These are phyloP conservation scores for Colletotrichum sp. DNA, from an alignment of 2,329 filamentous ascomycete species.

Conservation along the genomic window DNA sequence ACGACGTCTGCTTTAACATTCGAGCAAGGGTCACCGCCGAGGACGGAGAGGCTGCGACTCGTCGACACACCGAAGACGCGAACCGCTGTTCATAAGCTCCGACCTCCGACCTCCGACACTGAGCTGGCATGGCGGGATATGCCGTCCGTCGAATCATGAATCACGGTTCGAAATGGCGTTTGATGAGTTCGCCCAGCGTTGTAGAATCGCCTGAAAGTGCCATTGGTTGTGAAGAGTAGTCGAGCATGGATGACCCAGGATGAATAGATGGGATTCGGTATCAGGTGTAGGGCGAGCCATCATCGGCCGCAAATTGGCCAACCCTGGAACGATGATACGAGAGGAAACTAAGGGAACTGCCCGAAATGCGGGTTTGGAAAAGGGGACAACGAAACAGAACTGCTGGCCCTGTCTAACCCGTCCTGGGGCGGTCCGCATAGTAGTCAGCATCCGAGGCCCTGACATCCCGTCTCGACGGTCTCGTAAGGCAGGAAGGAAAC, in stretches of 20 bases:
- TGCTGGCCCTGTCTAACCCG: not conserved
- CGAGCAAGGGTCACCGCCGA: not conserved
- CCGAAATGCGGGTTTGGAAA: not conserved
- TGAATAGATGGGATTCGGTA: not conserved
- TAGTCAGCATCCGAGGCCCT: conserved; percentile 12
- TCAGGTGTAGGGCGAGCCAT: not conserved
- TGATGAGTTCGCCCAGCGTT: not conserved
- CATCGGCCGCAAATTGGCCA: not conserved
- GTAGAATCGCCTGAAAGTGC: not conserved
- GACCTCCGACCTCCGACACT: not conserved
- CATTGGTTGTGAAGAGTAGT: not conserved
- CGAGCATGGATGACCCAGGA: not conserved
- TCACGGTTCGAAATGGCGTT: not conserved
- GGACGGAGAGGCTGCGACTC: not conserved
- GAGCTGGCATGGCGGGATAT: conserved; percentile 1
- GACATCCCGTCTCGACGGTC: conserved; percentile 16
- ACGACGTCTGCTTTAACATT: not conserved
- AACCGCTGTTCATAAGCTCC: conserved; percentile 5
- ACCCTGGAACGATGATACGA: not conserved
- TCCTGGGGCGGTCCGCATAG: not conserved
- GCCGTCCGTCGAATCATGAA: not conserved
- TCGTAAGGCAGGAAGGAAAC: conserved; percentile 1
- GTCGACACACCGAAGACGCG: conserved; percentile 2
- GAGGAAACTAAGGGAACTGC: not conserved
- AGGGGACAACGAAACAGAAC: not conserved